These are phyloP conservation scores for Blastobotrys persicus DNA, from an alignment of 1,139 yeast genomes.

Conservation along the genomic window DNA sequence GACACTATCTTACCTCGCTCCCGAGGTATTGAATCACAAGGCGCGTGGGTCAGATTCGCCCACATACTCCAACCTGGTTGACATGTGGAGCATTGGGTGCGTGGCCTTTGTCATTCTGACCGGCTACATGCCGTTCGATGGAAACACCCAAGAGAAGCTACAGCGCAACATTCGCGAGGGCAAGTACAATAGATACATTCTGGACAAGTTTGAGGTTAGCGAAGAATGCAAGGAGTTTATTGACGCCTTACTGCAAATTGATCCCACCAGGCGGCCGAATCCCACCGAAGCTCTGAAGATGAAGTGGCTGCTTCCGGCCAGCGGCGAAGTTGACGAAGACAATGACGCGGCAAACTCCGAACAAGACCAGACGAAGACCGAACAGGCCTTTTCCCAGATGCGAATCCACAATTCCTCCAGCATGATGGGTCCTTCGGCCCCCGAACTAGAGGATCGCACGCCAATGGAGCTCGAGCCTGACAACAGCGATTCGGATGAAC, in stretches of 20 bases:
- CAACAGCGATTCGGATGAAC: conserved; percentile 1
- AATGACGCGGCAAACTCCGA: conserved; percentile 30
- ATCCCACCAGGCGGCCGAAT: conserved; percentile 66
- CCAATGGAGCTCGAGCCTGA: background rate
- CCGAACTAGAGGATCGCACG: conserved; percentile 4
- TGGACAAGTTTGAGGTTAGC: conserved; percentile 63
- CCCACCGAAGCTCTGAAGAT: conserved; percentile 72
- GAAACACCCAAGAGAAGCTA: conserved; percentile 82
- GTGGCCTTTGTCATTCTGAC: conserved; percentile 85
- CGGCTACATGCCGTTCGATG: conserved; percentile 91
- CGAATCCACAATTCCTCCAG: conserved; percentile 8
- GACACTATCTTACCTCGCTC: conserved; percentile 87
- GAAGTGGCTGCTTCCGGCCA: conserved; percentile 54
- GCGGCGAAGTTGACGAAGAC: conserved; percentile 14
- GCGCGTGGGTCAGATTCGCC: conserved; percentile 34
- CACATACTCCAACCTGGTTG: conserved; percentile 82
- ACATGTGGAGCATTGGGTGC: conserved; percentile 96
- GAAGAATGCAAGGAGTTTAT: conserved; percentile 67
- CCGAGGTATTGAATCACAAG: conserved; percentile 83
- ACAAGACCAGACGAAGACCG: background rate
- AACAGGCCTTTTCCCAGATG: conserved; percentile 1
- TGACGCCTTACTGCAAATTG: conserved; percentile 64
- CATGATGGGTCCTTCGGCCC: background rate
- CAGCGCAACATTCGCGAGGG: conserved; percentile 75
- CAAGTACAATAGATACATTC: conserved; percentile 74